A percentile compares a stretch with the other conserved stretches of the same genome.
Evolutionary conservation across 257 asterid species (phyloP).

Genomic region (Forsythia suspensa): DNA sequence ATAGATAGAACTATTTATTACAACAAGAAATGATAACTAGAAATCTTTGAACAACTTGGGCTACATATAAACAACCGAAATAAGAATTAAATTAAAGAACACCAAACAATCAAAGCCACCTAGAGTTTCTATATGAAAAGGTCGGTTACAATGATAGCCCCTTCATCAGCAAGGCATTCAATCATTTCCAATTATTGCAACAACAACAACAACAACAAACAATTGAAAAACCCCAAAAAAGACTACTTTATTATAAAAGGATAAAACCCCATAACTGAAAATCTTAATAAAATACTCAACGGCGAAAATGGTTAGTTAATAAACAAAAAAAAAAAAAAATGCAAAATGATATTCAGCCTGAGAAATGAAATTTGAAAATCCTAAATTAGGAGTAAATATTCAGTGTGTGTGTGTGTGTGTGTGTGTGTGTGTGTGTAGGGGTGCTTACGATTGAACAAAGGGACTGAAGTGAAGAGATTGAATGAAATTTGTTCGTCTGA

Average conservation of each 20-base stretch:
- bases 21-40: not conserved
- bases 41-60: conserved; percentile 1
- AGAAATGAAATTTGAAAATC: conserved; percentile 7
- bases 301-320: not conserved
- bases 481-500: conserved; percentile 21
- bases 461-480: conserved; percentile 34
- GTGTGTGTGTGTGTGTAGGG: too few relatives aligned
- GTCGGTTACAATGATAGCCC: conserved; percentile 25
- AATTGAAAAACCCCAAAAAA: not conserved
- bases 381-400: conserved; percentile 1
- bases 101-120: not conserved
- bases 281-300: not conserved
- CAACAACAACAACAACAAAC: conserved; percentile 8
- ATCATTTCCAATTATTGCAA: conserved; percentile 33
- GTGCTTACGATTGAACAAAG: conserved; percentile 27
- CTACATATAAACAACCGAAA: conserved; percentile 8
- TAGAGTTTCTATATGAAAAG: not conserved
- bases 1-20: not conserved
- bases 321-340: not conserved
- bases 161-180: conserved; percentile 18
- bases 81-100: conserved; percentile 4
- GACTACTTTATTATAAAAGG: not conserved
- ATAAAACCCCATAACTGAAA: not conserved
- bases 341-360: conserved; percentile 7
- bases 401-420: not conserved